A percentile compares a stretch with the other conserved stretches of the same genome.
Conservation (phyloP, 2,329 filamentous ascomycete species). For the Pyrenophora tritici-repentis region DNA sequence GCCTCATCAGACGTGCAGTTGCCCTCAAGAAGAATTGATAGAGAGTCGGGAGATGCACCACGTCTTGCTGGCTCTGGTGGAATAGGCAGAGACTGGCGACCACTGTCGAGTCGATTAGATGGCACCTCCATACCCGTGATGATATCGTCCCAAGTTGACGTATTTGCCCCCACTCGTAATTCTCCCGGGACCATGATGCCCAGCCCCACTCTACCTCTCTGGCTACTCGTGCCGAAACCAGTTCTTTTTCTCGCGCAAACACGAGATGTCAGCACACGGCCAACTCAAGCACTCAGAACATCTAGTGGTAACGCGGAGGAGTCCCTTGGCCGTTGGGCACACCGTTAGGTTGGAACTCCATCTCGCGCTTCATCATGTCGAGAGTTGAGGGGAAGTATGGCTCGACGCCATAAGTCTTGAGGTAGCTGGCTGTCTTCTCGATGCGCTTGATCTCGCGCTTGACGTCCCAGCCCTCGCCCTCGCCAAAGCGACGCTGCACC, state of each 20-base stretch:
- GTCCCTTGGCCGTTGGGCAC: constrained; percentile 36
- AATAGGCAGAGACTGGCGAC: too few species aligned
- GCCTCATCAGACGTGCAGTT: too few species aligned
- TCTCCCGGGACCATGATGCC: too few species aligned
- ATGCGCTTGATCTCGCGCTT: constrained; percentile 60
- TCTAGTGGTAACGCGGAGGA: constrained; percentile 45
- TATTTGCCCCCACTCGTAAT: too few species aligned
- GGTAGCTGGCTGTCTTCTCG: constrained; percentile 59
- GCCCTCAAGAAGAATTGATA: too few species aligned
- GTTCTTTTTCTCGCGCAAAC: neutral
- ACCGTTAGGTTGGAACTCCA: constrained; percentile 38
- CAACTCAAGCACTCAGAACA: constrained; percentile 19
- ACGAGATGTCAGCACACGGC: constrained; percentile 15
- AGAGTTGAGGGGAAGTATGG: constrained; percentile 59
- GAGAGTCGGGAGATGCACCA: too few species aligned
- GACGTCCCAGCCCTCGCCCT: constrained; percentile 59
- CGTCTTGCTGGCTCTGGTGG: too few species aligned
- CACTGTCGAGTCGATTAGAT: too few species aligned
- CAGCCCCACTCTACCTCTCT: too few species aligned
- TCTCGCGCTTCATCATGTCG: constrained; percentile 54
- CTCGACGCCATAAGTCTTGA: constrained; percentile 58
- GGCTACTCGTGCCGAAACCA: neutral
- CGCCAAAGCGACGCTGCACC: constrained; percentile 56
- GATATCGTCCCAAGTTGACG: too few species aligned
- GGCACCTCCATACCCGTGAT: too few species aligned